Percentiles rank a stretch among this genome's conserved stretches.
phyloP scores from a whole-genome alignment of 768 basidiomycete species.

The Chalciporus piperatus region DNA sequence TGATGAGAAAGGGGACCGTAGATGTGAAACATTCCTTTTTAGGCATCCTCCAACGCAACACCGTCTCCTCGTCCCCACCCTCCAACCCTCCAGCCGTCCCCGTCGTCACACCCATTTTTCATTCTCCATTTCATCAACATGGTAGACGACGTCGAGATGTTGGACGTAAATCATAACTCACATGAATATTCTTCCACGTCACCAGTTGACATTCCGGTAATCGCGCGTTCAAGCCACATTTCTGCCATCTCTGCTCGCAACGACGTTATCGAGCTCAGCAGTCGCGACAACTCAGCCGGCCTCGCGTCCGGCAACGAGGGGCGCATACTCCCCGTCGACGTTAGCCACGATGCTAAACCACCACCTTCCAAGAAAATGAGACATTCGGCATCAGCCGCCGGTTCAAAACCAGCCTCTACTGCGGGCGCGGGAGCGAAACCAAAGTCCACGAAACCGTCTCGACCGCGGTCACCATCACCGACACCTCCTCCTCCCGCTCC shows the following conservation, averaged over 20 bases:
- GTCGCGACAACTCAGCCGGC: slow-evolving; percentile 30
- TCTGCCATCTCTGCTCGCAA: slow-evolving; percentile 16
- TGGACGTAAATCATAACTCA: slow-evolving; percentile 11
- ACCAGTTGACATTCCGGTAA: slow-evolving; percentile 2
- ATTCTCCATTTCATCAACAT: slow-evolving; percentile 7
- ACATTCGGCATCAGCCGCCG: slow-evolving; percentile 23
- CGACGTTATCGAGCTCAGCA: slow-evolving; percentile 29
- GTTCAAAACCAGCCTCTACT: slow-evolving; percentile 29
- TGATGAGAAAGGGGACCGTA: slow-evolving; percentile 26
- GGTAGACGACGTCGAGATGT: slow-evolving; percentile 31
- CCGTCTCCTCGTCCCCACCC: slow-evolving; percentile 25
- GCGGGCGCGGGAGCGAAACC: slow-evolving; percentile 44
- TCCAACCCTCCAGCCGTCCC: slow-evolving; percentile 13
- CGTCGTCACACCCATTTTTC: neutral
- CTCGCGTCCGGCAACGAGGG: slow-evolving; percentile 12
- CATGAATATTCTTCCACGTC: neutral
- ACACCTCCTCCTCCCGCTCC: slow-evolving; percentile 49
- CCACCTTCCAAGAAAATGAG: slow-evolving; percentile 31
- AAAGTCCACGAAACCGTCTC: slow-evolving; percentile 46
- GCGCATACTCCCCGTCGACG: slow-evolving; percentile 14
- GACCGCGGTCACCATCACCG: slow-evolving; percentile 53
- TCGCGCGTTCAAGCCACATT: slow-evolving; percentile 16
- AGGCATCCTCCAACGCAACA: slow-evolving; percentile 34
- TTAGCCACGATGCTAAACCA: slow-evolving; percentile 22
- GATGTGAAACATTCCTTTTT: slow-evolving; percentile 37